Conservation (phyloP, 1,139 yeast genomes). For the Debaryomycetaceae sp. region DNA sequence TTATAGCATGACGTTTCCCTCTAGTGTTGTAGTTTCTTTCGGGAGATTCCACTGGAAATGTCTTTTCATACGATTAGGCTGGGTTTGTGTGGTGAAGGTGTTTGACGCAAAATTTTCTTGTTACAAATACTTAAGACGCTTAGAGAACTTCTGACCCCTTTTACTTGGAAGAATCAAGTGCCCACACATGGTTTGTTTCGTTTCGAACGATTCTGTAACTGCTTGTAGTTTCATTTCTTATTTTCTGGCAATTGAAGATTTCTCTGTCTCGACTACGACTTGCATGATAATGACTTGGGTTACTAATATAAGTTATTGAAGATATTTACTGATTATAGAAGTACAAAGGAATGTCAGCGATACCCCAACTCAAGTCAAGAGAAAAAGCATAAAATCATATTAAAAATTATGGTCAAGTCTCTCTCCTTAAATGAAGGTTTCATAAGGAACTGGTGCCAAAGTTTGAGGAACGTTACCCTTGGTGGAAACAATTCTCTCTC, state of each 20-base stretch:
- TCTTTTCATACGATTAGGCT: conserved; percentile 33
- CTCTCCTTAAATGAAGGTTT: conserved; percentile 83
- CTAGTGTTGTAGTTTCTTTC: conserved; percentile 35
- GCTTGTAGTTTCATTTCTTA: too few species aligned
- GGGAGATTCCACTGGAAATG: conserved; percentile 37
- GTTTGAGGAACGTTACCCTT: conserved; percentile 88
- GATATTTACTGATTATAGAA: background rate
- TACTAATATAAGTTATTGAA: conserved; percentile 6
- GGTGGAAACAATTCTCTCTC: conserved; percentile 75
- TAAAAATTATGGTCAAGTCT: background rate
- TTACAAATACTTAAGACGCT: conserved; percentile 46
- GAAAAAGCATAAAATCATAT: conserved; percentile 6
- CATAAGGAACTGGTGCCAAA: conserved; percentile 98
- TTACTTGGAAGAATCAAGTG: background rate
- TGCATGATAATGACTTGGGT: background rate
- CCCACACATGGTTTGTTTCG: too few species aligned
- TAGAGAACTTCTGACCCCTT: conserved; percentile 47
- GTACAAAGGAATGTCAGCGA: background rate
- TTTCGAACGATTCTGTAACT: too few species aligned
- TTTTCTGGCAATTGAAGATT: too few species aligned
- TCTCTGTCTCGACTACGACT: too few species aligned
- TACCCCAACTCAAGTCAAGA: conserved; percentile 2
- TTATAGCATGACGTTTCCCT: conserved; percentile 48
- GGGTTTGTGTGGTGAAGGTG: conserved; percentile 58
- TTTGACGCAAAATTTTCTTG: conserved; percentile 61